These are phyloP conservation scores for Carpinus fangiana DNA, from an alignment of 306 rosid species.

Conservation along the genomic window DNA sequence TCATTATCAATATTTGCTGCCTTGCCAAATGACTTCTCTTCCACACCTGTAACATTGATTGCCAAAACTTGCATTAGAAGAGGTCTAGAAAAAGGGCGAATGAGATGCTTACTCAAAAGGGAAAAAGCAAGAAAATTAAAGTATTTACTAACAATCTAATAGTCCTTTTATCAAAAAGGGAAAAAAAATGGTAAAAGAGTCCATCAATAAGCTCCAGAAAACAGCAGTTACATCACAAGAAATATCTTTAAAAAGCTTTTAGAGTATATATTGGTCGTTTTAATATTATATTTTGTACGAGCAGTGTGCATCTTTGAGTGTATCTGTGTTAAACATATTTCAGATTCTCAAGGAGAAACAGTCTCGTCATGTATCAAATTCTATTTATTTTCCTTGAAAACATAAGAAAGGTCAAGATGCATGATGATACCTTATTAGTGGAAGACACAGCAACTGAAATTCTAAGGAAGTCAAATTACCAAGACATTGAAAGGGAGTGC, in stretches of 20 bases:
- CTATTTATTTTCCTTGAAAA: background rate
- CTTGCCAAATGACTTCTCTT: constrained; percentile 70
- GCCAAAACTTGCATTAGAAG: background rate
- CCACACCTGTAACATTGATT: constrained; percentile 58
- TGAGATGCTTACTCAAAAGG: background rate
- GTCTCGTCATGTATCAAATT: background rate
- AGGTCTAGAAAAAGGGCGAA: background rate
- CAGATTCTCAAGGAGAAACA: background rate
- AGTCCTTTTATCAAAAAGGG: too few relatives aligned
- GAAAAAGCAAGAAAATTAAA: background rate
- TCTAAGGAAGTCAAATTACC: background rate
- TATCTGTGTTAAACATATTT: background rate
- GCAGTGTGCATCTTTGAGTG: background rate
- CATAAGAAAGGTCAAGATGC: background rate
- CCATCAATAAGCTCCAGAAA: background rate
- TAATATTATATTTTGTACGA: too few relatives aligned
- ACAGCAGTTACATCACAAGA: background rate
- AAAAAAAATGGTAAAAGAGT: background rate
- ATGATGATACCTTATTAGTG: background rate
- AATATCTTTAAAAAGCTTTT: background rate
- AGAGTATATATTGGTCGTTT: background rate
- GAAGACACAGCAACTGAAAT: background rate
- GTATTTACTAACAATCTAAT: background rate
- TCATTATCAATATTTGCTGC: constrained; percentile 49
- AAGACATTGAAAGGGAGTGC: background rate